These are phyloP conservation scores for Aspergillus haitiensis DNA, from an alignment of 495 filamentous ascomycete species.

Conservation along the genomic window DNA sequence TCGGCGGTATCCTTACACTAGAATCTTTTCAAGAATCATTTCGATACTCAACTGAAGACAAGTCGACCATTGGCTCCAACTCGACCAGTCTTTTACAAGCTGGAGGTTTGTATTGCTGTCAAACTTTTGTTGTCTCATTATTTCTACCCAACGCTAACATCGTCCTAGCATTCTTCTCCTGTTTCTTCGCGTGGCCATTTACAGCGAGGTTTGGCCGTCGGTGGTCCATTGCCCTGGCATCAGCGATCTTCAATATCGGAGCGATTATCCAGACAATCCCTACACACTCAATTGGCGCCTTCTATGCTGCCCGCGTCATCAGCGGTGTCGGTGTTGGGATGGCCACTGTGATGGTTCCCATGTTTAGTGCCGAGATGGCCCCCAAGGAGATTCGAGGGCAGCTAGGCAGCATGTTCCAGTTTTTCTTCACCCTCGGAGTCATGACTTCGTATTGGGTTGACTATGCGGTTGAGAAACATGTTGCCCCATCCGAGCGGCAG, in stretches of 20 bases:
- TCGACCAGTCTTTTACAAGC: conserved; percentile 34
- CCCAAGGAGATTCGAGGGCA: conserved; percentile 56
- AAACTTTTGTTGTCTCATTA: background rate
- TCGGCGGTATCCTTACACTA: conserved; percentile 39
- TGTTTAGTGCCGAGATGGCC: conserved; percentile 55
- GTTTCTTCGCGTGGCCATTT: conserved; percentile 23
- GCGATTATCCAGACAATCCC: conserved; percentile 45
- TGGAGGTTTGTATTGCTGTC: conserved; percentile 12
- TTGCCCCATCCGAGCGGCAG: conserved; percentile 38
- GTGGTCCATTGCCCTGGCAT: conserved; percentile 42
- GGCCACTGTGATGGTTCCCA: conserved; percentile 54
- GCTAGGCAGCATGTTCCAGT: conserved; percentile 48
- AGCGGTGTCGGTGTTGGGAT: conserved; percentile 56
- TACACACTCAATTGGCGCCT: conserved; percentile 45
- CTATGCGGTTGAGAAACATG: conserved; percentile 45
- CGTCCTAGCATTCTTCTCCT: conserved; percentile 25
- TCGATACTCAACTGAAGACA: conserved; percentile 26
- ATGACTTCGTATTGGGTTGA: conserved; percentile 55
- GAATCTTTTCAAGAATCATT: conserved; percentile 39
- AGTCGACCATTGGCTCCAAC: conserved; percentile 32
- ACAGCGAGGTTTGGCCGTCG: conserved; percentile 41
- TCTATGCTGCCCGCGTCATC: conserved; percentile 52
- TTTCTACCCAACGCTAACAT: background rate
- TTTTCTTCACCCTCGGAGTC: conserved; percentile 50
- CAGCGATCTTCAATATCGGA: conserved; percentile 45